These are phyloP conservation scores for Pholiota adiposa DNA, from an alignment of 1,284 basidiomycete genomes.

Conservation along the genomic window DNA sequence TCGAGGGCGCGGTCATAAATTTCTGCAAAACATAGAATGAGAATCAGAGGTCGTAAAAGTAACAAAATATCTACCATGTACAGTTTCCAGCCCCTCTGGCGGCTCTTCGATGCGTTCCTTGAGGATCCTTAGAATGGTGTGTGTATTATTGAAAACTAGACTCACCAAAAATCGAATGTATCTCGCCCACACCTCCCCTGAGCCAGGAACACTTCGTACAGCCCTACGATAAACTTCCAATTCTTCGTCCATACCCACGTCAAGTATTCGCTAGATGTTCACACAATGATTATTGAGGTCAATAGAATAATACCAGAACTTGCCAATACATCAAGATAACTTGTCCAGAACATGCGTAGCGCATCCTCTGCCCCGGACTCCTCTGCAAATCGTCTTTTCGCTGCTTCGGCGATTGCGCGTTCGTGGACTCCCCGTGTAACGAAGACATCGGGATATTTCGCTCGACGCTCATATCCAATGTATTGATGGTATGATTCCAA, in stretches of 20 bases:
- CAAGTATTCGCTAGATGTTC: constrained; percentile 49
- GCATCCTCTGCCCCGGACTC: constrained; percentile 59
- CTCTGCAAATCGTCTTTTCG: constrained; percentile 54
- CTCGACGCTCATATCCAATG: constrained; percentile 64
- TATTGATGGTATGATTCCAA: constrained; percentile 68
- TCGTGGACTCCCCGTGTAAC: constrained; percentile 73
- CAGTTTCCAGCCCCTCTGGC: constrained; percentile 38
- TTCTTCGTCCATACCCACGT: constrained; percentile 45
- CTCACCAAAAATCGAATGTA: constrained; percentile 72
- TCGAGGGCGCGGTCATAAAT: constrained; percentile 60
- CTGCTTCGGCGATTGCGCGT: constrained; percentile 76
- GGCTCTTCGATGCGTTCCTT: constrained; percentile 34
- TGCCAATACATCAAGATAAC: constrained; percentile 63
- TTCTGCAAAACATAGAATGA: constrained; percentile 39
- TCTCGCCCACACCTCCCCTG: constrained; percentile 73
- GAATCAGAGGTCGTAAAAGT: constrained; percentile 5
- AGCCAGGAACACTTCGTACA: constrained; percentile 67
- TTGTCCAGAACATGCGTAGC: constrained; percentile 65
- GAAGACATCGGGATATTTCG: constrained; percentile 65
- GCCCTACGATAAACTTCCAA: constrained; percentile 54
- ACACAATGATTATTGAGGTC: background rate
- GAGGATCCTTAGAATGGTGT: background rate
- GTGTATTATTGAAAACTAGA: background rate
- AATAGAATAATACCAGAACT: constrained; percentile 14
- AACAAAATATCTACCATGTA: constrained; percentile 34